Base-by-base conservation (phyloP, 306 rosid genomes). In the Sphenostylis stenocarpa region DNA sequence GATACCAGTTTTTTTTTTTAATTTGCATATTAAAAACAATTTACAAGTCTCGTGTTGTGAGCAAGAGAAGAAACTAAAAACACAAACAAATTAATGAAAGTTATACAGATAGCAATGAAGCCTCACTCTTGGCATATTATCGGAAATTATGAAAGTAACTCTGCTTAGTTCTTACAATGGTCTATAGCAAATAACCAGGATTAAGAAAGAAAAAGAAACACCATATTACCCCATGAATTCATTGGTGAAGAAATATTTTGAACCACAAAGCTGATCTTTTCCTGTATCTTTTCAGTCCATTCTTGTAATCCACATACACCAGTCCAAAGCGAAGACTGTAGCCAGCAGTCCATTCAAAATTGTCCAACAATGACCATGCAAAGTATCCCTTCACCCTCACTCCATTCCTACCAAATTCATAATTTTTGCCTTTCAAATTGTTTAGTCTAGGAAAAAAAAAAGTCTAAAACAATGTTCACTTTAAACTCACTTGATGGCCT, bases 201-300 rank as follows among this genome's bases (percentile, higher is more conserved):
- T 51, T 28, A 55, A 65, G 75, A 57, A 73, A 51, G 45, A 41
- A 41, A 7, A 36, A 36, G 45, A 56, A 31, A 41, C 47, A 74
- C 16, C 53, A 44, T 1, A 39, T 51, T 44, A 65, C 33, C 39
- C 17, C 58, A 49, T 74, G 26, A 51, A 16, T 71, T 82, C 80
- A 82, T 19, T 58, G 70, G 36, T 53, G 78, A 60, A 91, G 91
- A 70, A 91, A 91, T 49, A 39, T 14, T 65, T 82, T 80, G 84
- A 89, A 88, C 95, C 97, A 91, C 14, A 67, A 81, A 1, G 95
- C 91, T 3, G 95, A 91, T 7, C 87, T 80, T 77, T 89, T 91
- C 0, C 80, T 90, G 55, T 83, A 34, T 66, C 95, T 89, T 51
- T 23, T 83, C 28, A 77, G 69, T 1, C 88, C 87, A 69, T 87